Conservation (phyloP, 345 rosid species). For the Crucihimalaya himalaica region DNA sequence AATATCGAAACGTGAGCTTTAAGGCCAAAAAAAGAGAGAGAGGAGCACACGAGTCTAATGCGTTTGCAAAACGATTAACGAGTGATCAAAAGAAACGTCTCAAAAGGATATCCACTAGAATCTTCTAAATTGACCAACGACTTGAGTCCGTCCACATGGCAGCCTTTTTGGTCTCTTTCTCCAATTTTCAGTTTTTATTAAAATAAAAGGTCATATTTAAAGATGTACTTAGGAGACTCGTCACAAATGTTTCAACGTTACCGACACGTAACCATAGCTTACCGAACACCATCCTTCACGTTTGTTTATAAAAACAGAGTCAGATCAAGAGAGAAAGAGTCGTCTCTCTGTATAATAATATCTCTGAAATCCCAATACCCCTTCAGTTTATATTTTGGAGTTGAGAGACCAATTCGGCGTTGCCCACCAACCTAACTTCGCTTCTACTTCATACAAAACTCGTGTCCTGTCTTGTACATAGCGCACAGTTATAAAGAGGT, state of each 20-base stretch:
- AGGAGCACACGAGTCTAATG: constrained; percentile 22
- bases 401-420: constrained; percentile 21
- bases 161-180: constrained; percentile 25
- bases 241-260: constrained; percentile 25
- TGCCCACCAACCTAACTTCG: constrained; percentile 27
- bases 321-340: constrained; percentile 12
- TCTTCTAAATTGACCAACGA: constrained; percentile 34
- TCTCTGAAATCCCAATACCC: neutral
- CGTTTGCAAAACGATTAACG: constrained; percentile 22
- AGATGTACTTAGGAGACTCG: constrained; percentile 12
- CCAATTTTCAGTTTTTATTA: neutral
- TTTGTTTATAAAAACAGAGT: constrained; percentile 20
- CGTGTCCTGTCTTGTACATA: constrained; percentile 7
- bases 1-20: neutral
- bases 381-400: neutral
- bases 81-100: neutral
- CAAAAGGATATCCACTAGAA: constrained; percentile 29
- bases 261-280: constrained; percentile 35
- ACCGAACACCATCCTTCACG: constrained; percentile 15
- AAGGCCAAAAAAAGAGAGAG: neutral
- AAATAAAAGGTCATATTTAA: constrained; percentile 4
- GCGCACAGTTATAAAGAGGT: neutral
- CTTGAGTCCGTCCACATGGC: constrained; percentile 37
- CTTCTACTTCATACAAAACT: constrained; percentile 22
- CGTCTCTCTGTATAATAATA: constrained; percentile 8